Evolutionary conservation across 2,329 filamentous ascomycete genomes (phyloP), one percentile per base, ranked within the genome.

Genomic region (Elsinoe ampelina): DNA sequence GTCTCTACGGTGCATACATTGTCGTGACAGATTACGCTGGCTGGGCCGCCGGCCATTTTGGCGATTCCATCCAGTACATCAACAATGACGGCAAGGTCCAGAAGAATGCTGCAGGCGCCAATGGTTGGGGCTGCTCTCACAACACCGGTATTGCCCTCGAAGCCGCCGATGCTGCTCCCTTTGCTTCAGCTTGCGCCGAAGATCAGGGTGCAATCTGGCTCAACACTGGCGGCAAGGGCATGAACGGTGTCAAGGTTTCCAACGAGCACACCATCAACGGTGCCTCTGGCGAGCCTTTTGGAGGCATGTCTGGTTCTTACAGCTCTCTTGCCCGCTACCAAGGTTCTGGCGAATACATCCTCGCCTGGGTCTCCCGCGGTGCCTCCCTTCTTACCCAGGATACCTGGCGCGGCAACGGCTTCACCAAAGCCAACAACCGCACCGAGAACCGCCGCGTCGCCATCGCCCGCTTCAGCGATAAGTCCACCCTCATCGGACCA

Each of bases 71-170:
- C 35, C 69, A 78, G 61, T 80, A 80, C 56, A 72, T 80, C 26
- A 67, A 69, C 35, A 67, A 73, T 11, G 63, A 71, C 15, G 81
- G 81, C 11, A 74, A 71, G 6, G 67, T 83, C 2, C 68, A 78
- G 61, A 71, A 67, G 10, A 81, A 82, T 58, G 50, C 66, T 1
- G 80, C 79, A 1, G 79, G 80, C 2, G 76, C 75, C 42, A 80
- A 76, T 57, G 72, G 73, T 12, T 84, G 80, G 75, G 81, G 81
- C 15, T 84, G 81, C 72, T 80, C 77, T 5, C 80, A 84, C 73
- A 84, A 84, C 70, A 83, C 80, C 1, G 81, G 81, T 57, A 84
- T 84, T 57, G 80, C 80, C 5, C 77, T 84, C 55, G 81, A 83
- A 65, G 79, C 76, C 15, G 80, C 81, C 17, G 80, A 82, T 51